phyloP scores from a whole-genome alignment of 2,329 filamentous ascomycete genomes.

The Pestalotiopsis sp. region DNA sequence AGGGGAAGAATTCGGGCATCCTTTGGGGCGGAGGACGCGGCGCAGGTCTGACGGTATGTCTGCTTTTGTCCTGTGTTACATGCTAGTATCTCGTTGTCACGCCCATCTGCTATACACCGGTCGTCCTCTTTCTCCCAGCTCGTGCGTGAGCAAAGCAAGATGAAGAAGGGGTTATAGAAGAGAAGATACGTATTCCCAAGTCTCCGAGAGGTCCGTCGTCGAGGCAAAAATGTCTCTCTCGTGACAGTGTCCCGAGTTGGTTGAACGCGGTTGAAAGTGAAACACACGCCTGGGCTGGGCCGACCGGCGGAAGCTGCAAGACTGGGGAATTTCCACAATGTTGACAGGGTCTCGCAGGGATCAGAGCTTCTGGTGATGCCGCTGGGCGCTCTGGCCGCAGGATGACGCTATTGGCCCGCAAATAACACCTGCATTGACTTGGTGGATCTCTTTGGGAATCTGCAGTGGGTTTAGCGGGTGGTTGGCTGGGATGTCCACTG shows the following conservation, averaged over 20 bases:
- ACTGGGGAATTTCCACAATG: background rate
- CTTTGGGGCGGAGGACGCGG: constrained; percentile 8
- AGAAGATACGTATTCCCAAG: background rate
- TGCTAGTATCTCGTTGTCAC: background rate
- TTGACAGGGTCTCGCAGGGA: background rate
- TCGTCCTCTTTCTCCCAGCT: background rate
- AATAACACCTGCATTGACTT: background rate
- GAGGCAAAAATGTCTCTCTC: background rate
- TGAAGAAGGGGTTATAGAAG: background rate
- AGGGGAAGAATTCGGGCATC: constrained; percentile 70
- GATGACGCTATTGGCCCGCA: constrained; percentile 1
- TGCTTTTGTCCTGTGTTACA: constrained; percentile 3
- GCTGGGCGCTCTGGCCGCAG: background rate
- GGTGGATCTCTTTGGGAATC: background rate
- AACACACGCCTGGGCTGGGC: background rate
- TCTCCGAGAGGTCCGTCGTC: background rate
- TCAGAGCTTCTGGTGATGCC: background rate
- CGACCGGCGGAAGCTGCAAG: background rate
- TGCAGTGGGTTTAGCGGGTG: background rate
- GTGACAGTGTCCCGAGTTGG: background rate
- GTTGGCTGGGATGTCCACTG: background rate
- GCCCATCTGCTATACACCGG: background rate
- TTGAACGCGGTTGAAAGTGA: background rate
- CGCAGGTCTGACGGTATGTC: background rate
- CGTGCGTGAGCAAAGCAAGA: background rate